phyloP scores from a whole-genome alignment of 2,329 filamentous ascomycete genomes.

The Xylariomycetidae sp. region DNA sequence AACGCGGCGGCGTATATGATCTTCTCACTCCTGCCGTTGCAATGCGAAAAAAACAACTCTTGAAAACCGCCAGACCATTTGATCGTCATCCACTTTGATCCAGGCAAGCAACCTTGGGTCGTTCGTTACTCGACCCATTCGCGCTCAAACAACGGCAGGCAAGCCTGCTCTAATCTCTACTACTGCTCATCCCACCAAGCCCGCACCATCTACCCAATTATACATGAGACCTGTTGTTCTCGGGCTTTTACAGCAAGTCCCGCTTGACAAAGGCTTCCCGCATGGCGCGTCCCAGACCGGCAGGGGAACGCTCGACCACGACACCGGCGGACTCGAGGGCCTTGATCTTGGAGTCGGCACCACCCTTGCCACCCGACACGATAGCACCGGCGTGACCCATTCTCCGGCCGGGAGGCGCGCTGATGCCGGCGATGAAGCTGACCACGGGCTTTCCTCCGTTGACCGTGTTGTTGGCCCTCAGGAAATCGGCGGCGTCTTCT shows the following conservation, averaged over 20 bases:
- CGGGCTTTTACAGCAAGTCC: conserved; percentile 82
- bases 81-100: no score
- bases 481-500: conserved; percentile 96
- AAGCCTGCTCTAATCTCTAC: no score
- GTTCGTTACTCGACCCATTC: no score
- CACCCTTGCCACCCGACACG: conserved; percentile 94
- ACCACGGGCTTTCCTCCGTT: conserved; percentile 89
- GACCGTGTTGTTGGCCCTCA: conserved; percentile 84
- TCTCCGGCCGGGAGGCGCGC: conserved; percentile 87
- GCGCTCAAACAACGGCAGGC: no score
- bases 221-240: conserved; percentile 5
- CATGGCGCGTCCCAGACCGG: conserved; percentile 85
- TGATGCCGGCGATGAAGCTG: conserved; percentile 97
- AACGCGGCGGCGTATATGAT: no score
- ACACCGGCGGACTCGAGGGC: conserved; percentile 92
- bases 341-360: conserved; percentile 95
- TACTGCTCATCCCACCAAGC: no score
- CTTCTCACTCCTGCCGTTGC: no score
- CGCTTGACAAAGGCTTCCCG: conserved; percentile 94
- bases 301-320: conserved; percentile 92
- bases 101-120: no score
- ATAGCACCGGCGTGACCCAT: conserved; percentile 99
- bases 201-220: no score
- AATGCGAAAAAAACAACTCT: no score
- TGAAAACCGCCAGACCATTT: no score